phyloP scores from a whole-genome alignment of 805 yeast genomes.

The Saccharomyces eubayanus region DNA sequence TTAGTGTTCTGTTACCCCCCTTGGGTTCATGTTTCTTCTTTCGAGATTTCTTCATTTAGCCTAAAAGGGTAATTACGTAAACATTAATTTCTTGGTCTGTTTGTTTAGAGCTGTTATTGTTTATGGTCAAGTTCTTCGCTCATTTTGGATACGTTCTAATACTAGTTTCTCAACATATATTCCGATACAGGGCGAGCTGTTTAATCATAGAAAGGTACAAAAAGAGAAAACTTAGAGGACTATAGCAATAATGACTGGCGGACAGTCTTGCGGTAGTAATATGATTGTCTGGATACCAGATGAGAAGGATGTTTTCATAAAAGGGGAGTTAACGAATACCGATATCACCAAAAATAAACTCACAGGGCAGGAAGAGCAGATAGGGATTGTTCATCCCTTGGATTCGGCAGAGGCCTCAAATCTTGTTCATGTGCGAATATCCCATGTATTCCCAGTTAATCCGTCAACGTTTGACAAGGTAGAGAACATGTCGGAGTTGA shows the following conservation, averaged over 20 bases:
- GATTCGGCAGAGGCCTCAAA: constrained; percentile 8
- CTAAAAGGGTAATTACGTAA: constrained; percentile 5
- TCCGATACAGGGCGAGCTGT: background rate
- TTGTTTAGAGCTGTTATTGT: background rate
- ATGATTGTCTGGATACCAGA: constrained; percentile 29
- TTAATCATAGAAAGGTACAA: background rate
- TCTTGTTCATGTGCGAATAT: constrained; percentile 13
- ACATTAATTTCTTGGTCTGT: constrained; percentile 1
- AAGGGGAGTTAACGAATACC: constrained; percentile 19
- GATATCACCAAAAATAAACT: constrained; percentile 15
- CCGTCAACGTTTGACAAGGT: constrained; percentile 87
- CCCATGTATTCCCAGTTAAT: constrained; percentile 48
- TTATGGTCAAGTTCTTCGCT: background rate
- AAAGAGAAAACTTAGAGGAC: background rate
- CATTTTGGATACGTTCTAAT: background rate
- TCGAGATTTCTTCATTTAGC: constrained; percentile 5
- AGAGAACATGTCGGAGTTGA: constrained; percentile 90
- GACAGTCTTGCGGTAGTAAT: background rate
- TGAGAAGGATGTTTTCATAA: constrained; percentile 20
- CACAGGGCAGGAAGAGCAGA: constrained; percentile 14
- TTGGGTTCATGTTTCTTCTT: background rate
- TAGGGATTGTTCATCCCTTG: constrained; percentile 13
- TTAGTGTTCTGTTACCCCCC: background rate
- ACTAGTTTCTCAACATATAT: background rate
- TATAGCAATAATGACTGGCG: background rate